Evolutionary conservation across 2,329 filamentous ascomycete genomes (phyloP).

Genomic region (Phyllosticta ampelicida): DNA sequence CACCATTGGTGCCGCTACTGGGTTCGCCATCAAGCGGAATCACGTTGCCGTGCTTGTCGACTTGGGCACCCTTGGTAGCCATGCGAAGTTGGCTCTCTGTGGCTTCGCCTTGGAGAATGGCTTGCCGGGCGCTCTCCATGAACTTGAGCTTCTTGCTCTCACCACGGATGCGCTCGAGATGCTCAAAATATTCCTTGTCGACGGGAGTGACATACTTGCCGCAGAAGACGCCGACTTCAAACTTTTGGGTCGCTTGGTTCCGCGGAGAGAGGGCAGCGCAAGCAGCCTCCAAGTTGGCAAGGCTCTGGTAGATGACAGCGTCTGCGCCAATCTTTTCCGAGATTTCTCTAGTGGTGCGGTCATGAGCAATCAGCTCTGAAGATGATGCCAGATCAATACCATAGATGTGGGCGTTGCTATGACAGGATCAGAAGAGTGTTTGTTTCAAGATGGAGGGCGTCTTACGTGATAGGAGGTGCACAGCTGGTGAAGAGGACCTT

Average conservation of each 20-base stretch:
- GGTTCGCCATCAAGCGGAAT: conserved; percentile 35
- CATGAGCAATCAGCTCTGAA: conserved; percentile 59
- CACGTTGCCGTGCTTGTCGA: conserved; percentile 46
- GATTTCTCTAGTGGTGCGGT: conserved; percentile 50
- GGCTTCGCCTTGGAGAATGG: conserved; percentile 52
- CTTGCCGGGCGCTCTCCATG: conserved; percentile 52
- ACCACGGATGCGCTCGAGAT: conserved; percentile 60
- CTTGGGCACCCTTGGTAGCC: conserved; percentile 49
- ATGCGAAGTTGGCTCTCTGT: conserved; percentile 51
- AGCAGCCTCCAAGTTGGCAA: conserved; percentile 69
- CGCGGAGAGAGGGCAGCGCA: conserved; percentile 61
- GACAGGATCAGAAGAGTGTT: neutral
- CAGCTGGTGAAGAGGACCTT: conserved; percentile 78
- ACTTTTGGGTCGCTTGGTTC: conserved; percentile 48
- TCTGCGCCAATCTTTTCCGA: conserved; percentile 61
- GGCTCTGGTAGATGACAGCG: conserved; percentile 63
- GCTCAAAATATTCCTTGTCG: conserved; percentile 69
- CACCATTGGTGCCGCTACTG: conserved; percentile 15
- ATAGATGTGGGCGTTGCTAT: conserved; percentile 70
- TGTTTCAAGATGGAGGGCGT: neutral
- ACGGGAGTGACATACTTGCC: conserved; percentile 79
- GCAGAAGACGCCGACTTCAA: conserved; percentile 88
- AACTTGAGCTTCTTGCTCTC: conserved; percentile 59
- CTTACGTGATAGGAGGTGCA: conserved; percentile 62
- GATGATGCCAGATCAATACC: conserved; percentile 66